A percentile compares a stretch with the other conserved stretches of the same genome.
Conservation (phyloP, 306 rosid genomes). For the Prunus mira region DNA sequence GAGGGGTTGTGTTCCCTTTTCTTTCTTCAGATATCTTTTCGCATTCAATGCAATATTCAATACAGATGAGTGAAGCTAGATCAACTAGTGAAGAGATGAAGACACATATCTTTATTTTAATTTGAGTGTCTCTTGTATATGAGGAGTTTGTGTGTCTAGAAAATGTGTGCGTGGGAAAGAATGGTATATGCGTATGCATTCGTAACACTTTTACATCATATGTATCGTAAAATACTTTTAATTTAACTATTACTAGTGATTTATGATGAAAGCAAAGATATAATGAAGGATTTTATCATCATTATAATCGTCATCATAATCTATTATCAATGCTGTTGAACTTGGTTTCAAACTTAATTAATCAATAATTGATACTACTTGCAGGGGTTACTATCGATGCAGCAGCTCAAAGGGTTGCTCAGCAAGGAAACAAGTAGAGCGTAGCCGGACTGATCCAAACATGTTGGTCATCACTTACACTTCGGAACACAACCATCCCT, state of each 20-base stretch:
- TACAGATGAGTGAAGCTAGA: background rate
- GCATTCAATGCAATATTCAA: background rate
- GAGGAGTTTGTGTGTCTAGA: background rate
- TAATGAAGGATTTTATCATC: background rate
- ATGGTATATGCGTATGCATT: background rate
- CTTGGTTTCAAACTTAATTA: background rate
- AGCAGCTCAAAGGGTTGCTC: slow-evolving; percentile 95
- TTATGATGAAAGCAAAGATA: slow-evolving; percentile 1
- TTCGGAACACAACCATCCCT: slow-evolving; percentile 96
- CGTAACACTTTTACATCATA: background rate
- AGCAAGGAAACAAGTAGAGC: slow-evolving; percentile 91
- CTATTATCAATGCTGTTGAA: background rate
- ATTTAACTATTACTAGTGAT: background rate
- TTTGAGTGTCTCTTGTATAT: background rate
- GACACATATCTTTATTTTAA: background rate
- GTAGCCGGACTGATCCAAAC: slow-evolving; percentile 88
- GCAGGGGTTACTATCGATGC: slow-evolving; percentile 90
- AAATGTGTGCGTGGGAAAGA: background rate
- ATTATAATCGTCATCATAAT: background rate
- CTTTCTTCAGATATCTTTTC: background rate
- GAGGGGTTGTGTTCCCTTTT: background rate
- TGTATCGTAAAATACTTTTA: background rate
- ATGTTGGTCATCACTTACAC: slow-evolving; percentile 93
- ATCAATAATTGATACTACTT: background rate
- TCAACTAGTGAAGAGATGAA: too few relatives aligned